These are phyloP conservation scores for Oxyria digyna DNA, from an alignment of 148 eudicot genomes.

Conservation along the genomic window DNA sequence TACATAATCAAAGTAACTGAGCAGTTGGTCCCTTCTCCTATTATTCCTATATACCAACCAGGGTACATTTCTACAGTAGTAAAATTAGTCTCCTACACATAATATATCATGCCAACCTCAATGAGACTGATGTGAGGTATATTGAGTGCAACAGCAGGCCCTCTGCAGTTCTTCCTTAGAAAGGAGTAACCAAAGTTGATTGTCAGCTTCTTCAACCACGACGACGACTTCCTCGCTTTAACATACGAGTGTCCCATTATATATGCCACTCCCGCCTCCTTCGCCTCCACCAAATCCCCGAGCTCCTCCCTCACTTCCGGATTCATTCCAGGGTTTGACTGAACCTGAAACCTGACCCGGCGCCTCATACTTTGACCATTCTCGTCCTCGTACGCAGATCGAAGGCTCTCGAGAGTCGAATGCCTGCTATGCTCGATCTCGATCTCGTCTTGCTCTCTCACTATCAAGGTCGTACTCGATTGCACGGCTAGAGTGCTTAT, in stretches of 20 bases:
- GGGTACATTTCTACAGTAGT: not conserved
- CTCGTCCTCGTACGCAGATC: slow-evolving; percentile 66
- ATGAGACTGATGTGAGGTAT: slow-evolving; percentile 95
- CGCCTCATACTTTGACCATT: slow-evolving; percentile 33
- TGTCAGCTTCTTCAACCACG: slow-evolving; percentile 60
- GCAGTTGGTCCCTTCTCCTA: too few relatives aligned
- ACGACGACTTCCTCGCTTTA: slow-evolving; percentile 66
- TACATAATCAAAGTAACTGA: not conserved
- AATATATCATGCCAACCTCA: slow-evolving; percentile 96
- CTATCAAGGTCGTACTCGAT: slow-evolving; percentile 31
- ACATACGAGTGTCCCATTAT: slow-evolving; percentile 89
- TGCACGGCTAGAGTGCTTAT: slow-evolving; percentile 40
- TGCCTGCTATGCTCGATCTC: too few relatives aligned
- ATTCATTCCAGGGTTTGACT: slow-evolving; percentile 43
- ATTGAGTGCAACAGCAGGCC: slow-evolving; percentile 80
- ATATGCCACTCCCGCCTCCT: slow-evolving; percentile 91
- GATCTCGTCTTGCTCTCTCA: slow-evolving; percentile 32
- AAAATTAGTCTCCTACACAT: slow-evolving; percentile 34
- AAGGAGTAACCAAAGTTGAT: slow-evolving; percentile 82
- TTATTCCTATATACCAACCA: too few relatives aligned
- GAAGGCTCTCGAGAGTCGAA: slow-evolving; percentile 53
- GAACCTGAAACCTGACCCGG: slow-evolving; percentile 52
- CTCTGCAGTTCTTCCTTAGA: slow-evolving; percentile 88
- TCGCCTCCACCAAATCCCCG: slow-evolving; percentile 63
- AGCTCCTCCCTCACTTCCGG: slow-evolving; percentile 65